Percentiles rank a stretch among this genome's conserved stretches.
Evolutionary conservation across 208 protist species (phyloP).

Genomic region (Crithidia thermophila): DNA sequence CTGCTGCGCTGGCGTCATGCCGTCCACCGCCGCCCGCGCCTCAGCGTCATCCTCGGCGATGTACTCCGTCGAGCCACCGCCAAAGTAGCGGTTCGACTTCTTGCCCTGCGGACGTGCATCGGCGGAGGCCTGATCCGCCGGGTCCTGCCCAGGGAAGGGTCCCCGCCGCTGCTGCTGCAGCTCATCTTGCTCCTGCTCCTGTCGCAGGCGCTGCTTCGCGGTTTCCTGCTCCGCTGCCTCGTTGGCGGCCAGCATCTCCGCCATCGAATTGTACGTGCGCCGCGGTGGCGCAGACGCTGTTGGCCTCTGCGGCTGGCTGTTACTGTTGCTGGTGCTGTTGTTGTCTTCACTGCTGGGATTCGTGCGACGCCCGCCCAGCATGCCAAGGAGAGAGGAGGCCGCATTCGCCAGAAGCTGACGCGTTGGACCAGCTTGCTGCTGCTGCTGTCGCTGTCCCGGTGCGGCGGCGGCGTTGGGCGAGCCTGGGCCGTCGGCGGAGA

Average conservation of each 20-base stretch:
- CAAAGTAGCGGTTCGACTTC: slow-evolving; percentile 75
- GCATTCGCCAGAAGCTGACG: slow-evolving; percentile 17
- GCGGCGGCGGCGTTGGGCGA: slow-evolving; percentile 7
- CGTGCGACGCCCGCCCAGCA: slow-evolving; percentile 5
- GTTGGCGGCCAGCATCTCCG: slow-evolving; percentile 47
- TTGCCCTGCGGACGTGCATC: slow-evolving; percentile 16
- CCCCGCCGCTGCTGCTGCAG: background rate
- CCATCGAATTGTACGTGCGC: slow-evolving; percentile 47
- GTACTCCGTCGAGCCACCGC: slow-evolving; percentile 64
- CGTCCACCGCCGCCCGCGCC: background rate
- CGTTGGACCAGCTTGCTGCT: slow-evolving; percentile 6
- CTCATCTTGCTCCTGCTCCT: slow-evolving; percentile 26
- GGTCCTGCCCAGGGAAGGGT: slow-evolving; percentile 10
- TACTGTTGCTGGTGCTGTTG: too few relatives aligned
- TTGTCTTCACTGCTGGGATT: too few relatives aligned
- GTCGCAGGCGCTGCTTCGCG: slow-evolving; percentile 29
- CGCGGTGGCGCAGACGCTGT: background rate
- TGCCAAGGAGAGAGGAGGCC: slow-evolving; percentile 26
- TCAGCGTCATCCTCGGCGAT: slow-evolving; percentile 32
- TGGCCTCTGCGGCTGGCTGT: too few relatives aligned
- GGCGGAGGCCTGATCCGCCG: slow-evolving; percentile 19
- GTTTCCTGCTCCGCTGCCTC: slow-evolving; percentile 41
- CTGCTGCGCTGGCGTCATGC: slow-evolving; percentile 17
- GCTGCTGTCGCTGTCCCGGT: background rate
- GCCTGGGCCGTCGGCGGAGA: slow-evolving; percentile 26